Evolutionary conservation across 2,329 filamentous ascomycete genomes (phyloP).

Genomic region (Zasmidium angulare): DNA sequence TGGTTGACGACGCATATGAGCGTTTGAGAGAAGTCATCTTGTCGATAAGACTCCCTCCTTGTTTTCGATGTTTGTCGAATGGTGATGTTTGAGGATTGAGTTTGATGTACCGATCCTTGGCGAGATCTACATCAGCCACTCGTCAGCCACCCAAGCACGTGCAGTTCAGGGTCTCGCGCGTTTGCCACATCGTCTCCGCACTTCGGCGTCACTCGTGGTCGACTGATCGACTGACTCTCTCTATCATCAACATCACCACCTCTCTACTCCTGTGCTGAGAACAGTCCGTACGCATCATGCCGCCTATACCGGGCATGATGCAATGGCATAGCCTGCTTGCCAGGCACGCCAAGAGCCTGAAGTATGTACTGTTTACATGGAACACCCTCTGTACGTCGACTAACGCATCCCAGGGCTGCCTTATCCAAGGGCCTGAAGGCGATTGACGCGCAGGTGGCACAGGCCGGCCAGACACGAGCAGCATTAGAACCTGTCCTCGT

Average conservation of each 20-base stretch:
- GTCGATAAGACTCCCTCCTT: constrained; percentile 37
- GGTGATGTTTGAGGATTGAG: not conserved
- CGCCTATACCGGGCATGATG: constrained; percentile 35
- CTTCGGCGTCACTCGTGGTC: constrained; percentile 1
- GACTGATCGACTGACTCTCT: no score
- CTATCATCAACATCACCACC: constrained; percentile 7
- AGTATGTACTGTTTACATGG: constrained; percentile 12
- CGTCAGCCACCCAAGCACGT: not conserved
- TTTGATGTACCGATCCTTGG: constrained; percentile 2
- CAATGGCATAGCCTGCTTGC: constrained; percentile 38
- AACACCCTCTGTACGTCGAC: not conserved
- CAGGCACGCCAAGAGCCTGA: constrained; percentile 35
- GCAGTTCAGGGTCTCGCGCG: not conserved
- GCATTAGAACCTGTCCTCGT: constrained; percentile 60
- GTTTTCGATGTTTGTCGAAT: constrained; percentile 2
- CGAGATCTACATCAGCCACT: not conserved
- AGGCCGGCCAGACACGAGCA: constrained; percentile 40
- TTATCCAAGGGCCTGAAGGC: constrained; percentile 28
- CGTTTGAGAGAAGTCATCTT: constrained; percentile 64
- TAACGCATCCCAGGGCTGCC: constrained; percentile 21
- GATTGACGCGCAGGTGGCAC: constrained; percentile 30
- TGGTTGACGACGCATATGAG: constrained; percentile 54
- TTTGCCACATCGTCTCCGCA: not conserved
- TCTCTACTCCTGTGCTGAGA: constrained; percentile 4
- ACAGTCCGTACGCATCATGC: constrained; percentile 31